Evolutionary conservation across 2,329 filamentous ascomycete species (phyloP), one percentile per base, ranked within the genome.

Genomic region (Blumeria graminis): DNA sequence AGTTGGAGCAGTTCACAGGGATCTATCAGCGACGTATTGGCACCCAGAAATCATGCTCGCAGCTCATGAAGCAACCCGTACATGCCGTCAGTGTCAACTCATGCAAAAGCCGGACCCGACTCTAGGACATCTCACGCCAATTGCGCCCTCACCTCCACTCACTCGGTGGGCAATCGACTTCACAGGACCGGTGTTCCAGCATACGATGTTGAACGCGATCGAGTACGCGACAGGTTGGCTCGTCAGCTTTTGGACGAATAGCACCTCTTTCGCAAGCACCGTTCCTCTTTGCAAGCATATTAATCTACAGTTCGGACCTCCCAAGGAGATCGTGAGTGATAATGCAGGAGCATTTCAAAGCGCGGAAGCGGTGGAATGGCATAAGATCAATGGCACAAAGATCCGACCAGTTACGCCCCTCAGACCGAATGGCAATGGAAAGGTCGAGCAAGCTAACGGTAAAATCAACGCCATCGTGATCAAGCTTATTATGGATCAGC

Each of bases 131-230:
- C 53, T 45, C 35, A 35, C 33, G 36, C 36, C 52, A 32, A 55
- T 55, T 18, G 22, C 52, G 32, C 36, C n/a, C 52, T 22, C 52
- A 14, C 16, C 28, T 11, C 36, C 52, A 18, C 43, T 55, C 14
- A 34, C 33, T 16, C 36, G 52, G 14, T 55, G 52, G 52, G 35
- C 10, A 55, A 41, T 43, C 33, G 52, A 55, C 33, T 55, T 55
- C 43, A 55, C 52, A 14, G 52, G 52, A 32, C 18, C 36, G 2
- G 32, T 55, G n/a, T 16, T 43, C 33, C 36, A 38, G 8, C 33
- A 11, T 28, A 18, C 32, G 9, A 11, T 55, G 11, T 35, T 55
- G 34, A 55, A 55, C 43, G 13, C 50, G 16, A 53, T 53, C 13
- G 32, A 53, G 10, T 53, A 36, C 11, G 50, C 50, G 5, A 53